phyloP scores from a whole-genome alignment of 2,329 filamentous ascomycete species.

The Sclerotinia trifoliorum region DNA sequence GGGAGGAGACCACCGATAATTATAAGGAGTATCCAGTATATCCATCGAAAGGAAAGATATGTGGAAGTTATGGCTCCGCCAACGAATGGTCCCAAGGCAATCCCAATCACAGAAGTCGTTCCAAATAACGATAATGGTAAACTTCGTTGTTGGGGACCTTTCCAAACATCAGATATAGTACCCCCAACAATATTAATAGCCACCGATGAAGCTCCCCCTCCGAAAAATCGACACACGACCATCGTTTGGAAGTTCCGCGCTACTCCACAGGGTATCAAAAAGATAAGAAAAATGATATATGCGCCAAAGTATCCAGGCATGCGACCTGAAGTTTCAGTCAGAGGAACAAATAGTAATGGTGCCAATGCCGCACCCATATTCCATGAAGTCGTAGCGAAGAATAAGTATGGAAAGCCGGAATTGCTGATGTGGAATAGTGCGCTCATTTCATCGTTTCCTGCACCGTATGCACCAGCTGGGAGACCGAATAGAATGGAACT shows the following conservation, averaged over 20 bases:
- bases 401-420: slow-evolving; percentile 43
- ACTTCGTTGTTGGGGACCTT: slow-evolving; percentile 33
- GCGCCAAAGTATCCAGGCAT: slow-evolving; percentile 34
- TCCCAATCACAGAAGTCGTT: slow-evolving; percentile 74
- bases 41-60: slow-evolving; percentile 37
- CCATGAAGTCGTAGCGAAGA: slow-evolving; percentile 45
- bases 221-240: slow-evolving; percentile 37
- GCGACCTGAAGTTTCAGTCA: slow-evolving; percentile 44
- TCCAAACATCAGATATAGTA: slow-evolving; percentile 30
- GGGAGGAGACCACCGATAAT: slow-evolving; percentile 46
- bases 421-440: slow-evolving; percentile 41
- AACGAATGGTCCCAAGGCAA: slow-evolving; percentile 41
- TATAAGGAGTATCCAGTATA: slow-evolving; percentile 40
- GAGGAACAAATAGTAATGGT: slow-evolving; percentile 44
- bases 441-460: slow-evolving; percentile 41
- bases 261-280: slow-evolving; percentile 38
- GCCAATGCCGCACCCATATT: slow-evolving; percentile 45
- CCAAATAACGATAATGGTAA: slow-evolving; percentile 52
- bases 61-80: slow-evolving; percentile 34
- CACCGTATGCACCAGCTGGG: slow-evolving; percentile 34
- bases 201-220: slow-evolving; percentile 35
- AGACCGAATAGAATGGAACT: slow-evolving; percentile 43
- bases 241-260: slow-evolving; percentile 39
- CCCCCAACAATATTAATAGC: slow-evolving; percentile 27
- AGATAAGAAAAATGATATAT: slow-evolving; percentile 36